These are phyloP conservation scores for Starmerella stellata DNA, from an alignment of 805 yeast genomes.

Conservation along the genomic window DNA sequence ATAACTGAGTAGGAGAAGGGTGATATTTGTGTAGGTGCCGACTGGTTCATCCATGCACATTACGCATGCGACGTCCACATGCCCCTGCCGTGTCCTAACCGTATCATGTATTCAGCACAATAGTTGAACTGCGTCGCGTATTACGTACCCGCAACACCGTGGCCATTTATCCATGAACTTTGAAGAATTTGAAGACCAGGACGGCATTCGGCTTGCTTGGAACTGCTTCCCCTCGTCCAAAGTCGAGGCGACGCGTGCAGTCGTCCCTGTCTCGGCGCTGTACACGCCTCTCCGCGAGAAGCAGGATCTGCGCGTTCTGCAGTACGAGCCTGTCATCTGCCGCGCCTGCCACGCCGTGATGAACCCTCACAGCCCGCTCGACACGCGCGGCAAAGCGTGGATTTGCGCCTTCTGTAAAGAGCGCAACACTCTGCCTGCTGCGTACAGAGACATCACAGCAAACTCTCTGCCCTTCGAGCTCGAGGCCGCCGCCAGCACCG, in stretches of 20 bases:
- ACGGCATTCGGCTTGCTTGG: conserved; percentile 63
- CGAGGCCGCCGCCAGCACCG: conserved; percentile 47
- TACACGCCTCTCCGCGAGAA: conserved; percentile 84
- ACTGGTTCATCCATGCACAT: too few relatives aligned
- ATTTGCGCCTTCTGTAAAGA: conserved; percentile 65
- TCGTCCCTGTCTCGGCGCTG: conserved; percentile 83
- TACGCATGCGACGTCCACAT: too few relatives aligned
- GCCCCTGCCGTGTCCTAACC: too few relatives aligned
- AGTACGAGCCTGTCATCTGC: conserved; percentile 74
- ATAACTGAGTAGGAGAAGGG: too few relatives aligned
- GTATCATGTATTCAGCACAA: too few relatives aligned
- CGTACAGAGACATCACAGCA: conserved; percentile 56
- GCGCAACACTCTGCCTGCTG: conserved; percentile 66
- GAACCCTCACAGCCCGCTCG: conserved; percentile 74
- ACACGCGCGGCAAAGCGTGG: conserved; percentile 62
- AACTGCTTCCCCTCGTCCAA: conserved; percentile 77
- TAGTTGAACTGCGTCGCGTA: too few relatives aligned
- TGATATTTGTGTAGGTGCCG: too few relatives aligned
- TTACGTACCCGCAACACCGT: too few relatives aligned
- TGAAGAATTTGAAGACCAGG: conserved; percentile 41
- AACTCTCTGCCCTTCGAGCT: conserved; percentile 72
- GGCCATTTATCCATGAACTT: conserved; percentile 25
- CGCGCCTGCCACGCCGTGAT: conserved; percentile 68
- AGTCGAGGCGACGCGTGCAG: conserved; percentile 75
- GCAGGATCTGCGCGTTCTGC: conserved; percentile 57